A percentile compares a stretch with the other conserved stretches of the same genome.
Conservation (phyloP, 116 monocot species). For the Papilionanthe hybrid region DNA sequence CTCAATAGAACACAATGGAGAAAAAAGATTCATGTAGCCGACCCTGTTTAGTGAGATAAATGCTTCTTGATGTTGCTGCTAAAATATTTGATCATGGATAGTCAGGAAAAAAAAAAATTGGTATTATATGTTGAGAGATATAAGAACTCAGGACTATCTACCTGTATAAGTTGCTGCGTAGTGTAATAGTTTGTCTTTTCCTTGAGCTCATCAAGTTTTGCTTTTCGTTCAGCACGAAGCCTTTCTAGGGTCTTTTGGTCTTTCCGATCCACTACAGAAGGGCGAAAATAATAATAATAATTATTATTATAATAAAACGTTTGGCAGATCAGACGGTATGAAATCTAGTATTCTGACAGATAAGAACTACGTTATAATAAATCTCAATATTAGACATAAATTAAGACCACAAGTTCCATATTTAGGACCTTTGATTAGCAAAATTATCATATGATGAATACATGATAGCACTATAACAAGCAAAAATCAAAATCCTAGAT, state of each 20-base stretch:
- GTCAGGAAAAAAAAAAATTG: not conserved
- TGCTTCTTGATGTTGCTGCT: too few relatives aligned
- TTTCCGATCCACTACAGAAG: constrained; percentile 57
- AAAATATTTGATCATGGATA: not conserved
- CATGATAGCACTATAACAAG: not conserved
- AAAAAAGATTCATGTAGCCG: too few relatives aligned
- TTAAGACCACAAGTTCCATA: not conserved
- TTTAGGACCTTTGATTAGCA: not conserved
- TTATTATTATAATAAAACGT: not conserved
- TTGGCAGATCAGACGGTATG: not conserved
- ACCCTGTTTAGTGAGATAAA: too few relatives aligned
- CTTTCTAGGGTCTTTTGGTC: constrained; percentile 85
- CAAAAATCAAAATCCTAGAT: not conserved
- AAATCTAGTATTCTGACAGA: not conserved
- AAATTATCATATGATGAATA: not conserved
- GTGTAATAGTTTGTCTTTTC: constrained; percentile 95
- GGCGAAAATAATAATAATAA: not conserved
- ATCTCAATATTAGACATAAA: not conserved
- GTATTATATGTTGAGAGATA: not conserved
- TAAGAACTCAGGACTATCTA: constrained; percentile 9
- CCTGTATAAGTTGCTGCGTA: constrained; percentile 95
- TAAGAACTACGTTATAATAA: not conserved
- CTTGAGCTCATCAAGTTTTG: constrained; percentile 88
- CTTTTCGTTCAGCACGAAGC: constrained; percentile 78
- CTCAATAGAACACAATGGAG: too few relatives aligned